Percentiles rank a stretch among this genome's conserved stretches.
These are phyloP conservation scores for Alternaria sp. DNA, from an alignment of 2,329 filamentous ascomycete genomes.

Conservation along the genomic window DNA sequence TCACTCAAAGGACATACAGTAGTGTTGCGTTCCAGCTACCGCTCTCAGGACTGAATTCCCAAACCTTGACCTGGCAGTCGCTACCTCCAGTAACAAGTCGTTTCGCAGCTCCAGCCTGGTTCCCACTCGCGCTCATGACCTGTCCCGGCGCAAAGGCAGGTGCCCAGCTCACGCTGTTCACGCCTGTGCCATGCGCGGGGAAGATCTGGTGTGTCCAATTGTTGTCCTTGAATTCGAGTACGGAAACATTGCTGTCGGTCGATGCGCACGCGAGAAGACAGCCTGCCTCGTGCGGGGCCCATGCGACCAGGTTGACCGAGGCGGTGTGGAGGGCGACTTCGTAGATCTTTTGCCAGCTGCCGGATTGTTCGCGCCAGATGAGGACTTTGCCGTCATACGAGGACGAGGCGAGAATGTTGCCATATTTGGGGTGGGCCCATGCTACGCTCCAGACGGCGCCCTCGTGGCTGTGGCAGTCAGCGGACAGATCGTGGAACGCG, in stretches of 20 bases:
- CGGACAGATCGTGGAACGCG: not conserved
- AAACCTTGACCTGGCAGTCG: constrained; percentile 93
- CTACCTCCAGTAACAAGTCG: constrained; percentile 94
- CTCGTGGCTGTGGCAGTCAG: constrained; percentile 75
- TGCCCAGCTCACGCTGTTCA: constrained; percentile 96
- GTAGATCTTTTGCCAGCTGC: constrained; percentile 77
- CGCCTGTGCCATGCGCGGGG: constrained; percentile 89
- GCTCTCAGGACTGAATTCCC: constrained; percentile 72
- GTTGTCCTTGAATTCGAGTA: constrained; percentile 97
- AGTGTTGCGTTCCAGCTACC: constrained; percentile 62
- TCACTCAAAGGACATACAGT: constrained; percentile 52
- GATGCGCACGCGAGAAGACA: constrained; percentile 95
- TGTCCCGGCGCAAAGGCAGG: constrained; percentile 84
- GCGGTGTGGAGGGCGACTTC: constrained; percentile 94
- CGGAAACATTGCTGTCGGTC: constrained; percentile 90
- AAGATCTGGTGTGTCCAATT: constrained; percentile 90
- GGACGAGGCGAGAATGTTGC: constrained; percentile 94
- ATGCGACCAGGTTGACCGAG: constrained; percentile 94
- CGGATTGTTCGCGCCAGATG: constrained; percentile 89
- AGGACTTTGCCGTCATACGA: constrained; percentile 98
- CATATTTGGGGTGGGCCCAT: constrained; percentile 96
- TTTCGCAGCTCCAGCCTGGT: constrained; percentile 65
- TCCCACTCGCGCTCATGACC: constrained; percentile 74
- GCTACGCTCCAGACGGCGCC: constrained; percentile 97
- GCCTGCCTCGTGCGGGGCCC: constrained; percentile 96